phyloP scores from a whole-genome alignment of 371 early-diverging fungal species.

The Mortierella sp. region DNA sequence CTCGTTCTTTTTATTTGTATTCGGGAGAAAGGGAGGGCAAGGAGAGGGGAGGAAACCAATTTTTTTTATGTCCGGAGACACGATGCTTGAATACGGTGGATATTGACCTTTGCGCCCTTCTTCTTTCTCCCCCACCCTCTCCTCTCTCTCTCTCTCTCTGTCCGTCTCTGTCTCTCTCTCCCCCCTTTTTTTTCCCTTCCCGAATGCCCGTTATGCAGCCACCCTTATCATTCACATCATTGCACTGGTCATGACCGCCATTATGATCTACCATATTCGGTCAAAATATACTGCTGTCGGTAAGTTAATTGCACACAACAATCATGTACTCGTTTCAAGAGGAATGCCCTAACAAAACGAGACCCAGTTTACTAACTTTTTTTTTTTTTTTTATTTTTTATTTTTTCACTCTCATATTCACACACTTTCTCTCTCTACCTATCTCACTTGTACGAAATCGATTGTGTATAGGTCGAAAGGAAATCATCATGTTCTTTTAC shows the following conservation, averaged over 20 bases:
- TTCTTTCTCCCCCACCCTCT: background rate
- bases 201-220: conserved; percentile 55
- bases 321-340: too few species aligned
- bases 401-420: too few species aligned
- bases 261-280: conserved; percentile 97
- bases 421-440: background rate
- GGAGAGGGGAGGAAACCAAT: too few species aligned
- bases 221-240: conserved; percentile 90
- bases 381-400: too few species aligned
- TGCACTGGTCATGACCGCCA: conserved; percentile 93
- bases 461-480: conserved; percentile 82
- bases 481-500: conserved; percentile 97
- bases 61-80: background rate
- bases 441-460: background rate
- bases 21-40: too few species aligned
- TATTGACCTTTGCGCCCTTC: background rate
- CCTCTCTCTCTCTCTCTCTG: background rate
- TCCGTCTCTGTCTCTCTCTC: too few species aligned
- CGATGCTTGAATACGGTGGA: background rate
- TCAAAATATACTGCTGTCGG: conserved; percentile 98
- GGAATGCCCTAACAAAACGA: too few species aligned
- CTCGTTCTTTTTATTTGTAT: conserved; percentile 1
- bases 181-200: background rate
- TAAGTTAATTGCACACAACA: conserved; percentile 55
- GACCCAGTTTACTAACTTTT: too few species aligned